Evolutionary conservation across 352 stramenopile genomes (phyloP), one percentile per base, ranked within the genome.

Genomic region (Phytophthora idaei): DNA sequence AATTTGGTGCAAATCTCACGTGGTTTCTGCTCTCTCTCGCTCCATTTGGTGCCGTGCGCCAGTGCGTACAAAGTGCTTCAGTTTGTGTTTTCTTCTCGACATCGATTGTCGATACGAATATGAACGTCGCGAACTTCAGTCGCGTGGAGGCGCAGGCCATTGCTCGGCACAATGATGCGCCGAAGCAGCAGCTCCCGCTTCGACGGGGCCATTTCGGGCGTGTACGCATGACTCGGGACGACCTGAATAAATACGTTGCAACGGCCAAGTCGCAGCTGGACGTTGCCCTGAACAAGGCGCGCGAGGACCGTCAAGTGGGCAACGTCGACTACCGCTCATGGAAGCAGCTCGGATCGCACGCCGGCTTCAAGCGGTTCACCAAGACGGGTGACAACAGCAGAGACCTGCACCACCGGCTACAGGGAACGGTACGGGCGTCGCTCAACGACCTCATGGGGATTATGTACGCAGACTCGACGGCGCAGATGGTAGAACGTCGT

Each of bases 361-460:
- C 69, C 50, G 77, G 81, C 29, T 89, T 87, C 68, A 84, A 87
- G 69, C 81, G 81, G 31, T 81, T 65, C 58, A 83, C 78, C 56
- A 89, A 87, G 69, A 57, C 53, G 29, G 79, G 85, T 11, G 71
- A 67, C 29, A 74, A 74, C 60, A 54, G 61, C 17, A 42, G 64
- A 56, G 69, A 77, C 36, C 56, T 83, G 56, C 74, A 81, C 55
- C 86, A 89, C 66, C 81, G 78, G 29, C 55, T 92, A 11, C 79
- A 92, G 42, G 83, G 83, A 17, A 71, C 76, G 5, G 72, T 89
- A 8, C 72, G 73, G n/a, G 71, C 80, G 10, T 76, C 79, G 25
- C 65, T 92, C 49, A 67, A 75, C 47, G 77, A 83, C 39, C 74
- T 92, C 63, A 90, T 92, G 83, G 75, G 73, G 9, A 66, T 87